Percentiles rank a stretch among this genome's conserved stretches.
These are phyloP conservation scores for Mucor circinelloides DNA, from an alignment of 371 early-diverging fungal species.

Conservation along the genomic window DNA sequence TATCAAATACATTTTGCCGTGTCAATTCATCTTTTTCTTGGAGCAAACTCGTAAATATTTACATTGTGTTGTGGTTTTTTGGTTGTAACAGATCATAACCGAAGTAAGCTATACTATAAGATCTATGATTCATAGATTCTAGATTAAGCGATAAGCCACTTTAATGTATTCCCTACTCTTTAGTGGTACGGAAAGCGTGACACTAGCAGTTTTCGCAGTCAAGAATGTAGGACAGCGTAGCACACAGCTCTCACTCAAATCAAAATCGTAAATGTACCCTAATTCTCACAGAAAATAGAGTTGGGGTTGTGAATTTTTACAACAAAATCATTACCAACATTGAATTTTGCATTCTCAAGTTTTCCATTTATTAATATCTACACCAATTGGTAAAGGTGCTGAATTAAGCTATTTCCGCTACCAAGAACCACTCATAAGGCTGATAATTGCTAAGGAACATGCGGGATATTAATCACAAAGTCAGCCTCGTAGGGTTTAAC, in stretches of 20 bases:
- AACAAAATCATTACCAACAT: not conserved
- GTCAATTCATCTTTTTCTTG: not conserved
- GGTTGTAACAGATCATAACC: not conserved
- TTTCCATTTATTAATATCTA: not conserved
- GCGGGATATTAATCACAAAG: not conserved
- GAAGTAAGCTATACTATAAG: not conserved
- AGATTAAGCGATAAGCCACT: not conserved
- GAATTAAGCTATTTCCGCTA: not conserved
- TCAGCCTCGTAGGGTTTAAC: too few species aligned
- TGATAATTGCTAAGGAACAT: not conserved
- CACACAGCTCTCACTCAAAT: not conserved
- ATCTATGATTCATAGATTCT: constrained; percentile 1
- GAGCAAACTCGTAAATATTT: not conserved
- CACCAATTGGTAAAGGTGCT: not conserved
- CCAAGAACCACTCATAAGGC: not conserved
- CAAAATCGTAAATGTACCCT: not conserved
- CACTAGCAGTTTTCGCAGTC: not conserved
- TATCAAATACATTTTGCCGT: not conserved
- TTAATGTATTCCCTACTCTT: not conserved
- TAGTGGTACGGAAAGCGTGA: not conserved
- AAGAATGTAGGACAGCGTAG: not conserved
- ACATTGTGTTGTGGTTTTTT: not conserved
- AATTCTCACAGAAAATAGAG: not conserved
- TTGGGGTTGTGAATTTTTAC: not conserved
- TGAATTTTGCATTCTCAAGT: not conserved